Evolutionary conservation across 495 filamentous ascomycete species (phyloP).

Genomic region (Annulohypoxylon bovei): DNA sequence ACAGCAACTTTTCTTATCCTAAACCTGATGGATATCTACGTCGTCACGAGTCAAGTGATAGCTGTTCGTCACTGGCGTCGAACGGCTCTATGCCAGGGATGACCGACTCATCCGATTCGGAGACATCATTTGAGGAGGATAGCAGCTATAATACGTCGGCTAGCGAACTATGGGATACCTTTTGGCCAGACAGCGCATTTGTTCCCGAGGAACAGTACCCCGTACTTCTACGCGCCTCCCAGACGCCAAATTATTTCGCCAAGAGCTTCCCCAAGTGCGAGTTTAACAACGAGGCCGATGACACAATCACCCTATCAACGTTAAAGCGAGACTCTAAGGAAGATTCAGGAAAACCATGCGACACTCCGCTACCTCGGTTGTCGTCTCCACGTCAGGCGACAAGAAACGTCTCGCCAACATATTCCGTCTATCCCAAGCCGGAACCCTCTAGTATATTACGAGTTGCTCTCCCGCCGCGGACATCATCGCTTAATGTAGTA

Average conservation of each 20-base stretch:
- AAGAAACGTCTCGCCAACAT: conserved; percentile 23
- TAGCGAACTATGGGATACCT: conserved; percentile 45
- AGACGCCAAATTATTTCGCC: conserved; percentile 19
- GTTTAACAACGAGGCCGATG: conserved; percentile 3
- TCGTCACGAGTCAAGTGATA: conserved; percentile 42
- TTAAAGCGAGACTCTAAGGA: not conserved
- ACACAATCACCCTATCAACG: conserved; percentile 23
- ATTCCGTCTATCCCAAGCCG: conserved; percentile 42
- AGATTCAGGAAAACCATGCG: conserved; percentile 6
- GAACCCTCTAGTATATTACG: conserved; percentile 12
- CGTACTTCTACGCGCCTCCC: conserved; percentile 28
- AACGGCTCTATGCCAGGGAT: conserved; percentile 43
- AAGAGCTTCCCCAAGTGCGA: conserved; percentile 12
- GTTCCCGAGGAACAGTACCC: conserved; percentile 34
- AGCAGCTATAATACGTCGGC: conserved; percentile 41
- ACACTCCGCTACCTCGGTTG: not conserved
- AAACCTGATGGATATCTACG: conserved; percentile 26
- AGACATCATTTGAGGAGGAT: conserved; percentile 44
- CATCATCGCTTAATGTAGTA: conserved; percentile 37
- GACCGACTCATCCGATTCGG: conserved; percentile 48
- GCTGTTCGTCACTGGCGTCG: conserved; percentile 40
- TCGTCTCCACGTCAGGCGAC: conserved; percentile 26
- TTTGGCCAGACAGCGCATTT: conserved; percentile 36
- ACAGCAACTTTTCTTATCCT: conserved; percentile 45
- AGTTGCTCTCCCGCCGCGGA: conserved; percentile 40